These are phyloP conservation scores for Ampelomyces quisqualis DNA, from an alignment of 2,329 filamentous ascomycete species.

Conservation along the genomic window DNA sequence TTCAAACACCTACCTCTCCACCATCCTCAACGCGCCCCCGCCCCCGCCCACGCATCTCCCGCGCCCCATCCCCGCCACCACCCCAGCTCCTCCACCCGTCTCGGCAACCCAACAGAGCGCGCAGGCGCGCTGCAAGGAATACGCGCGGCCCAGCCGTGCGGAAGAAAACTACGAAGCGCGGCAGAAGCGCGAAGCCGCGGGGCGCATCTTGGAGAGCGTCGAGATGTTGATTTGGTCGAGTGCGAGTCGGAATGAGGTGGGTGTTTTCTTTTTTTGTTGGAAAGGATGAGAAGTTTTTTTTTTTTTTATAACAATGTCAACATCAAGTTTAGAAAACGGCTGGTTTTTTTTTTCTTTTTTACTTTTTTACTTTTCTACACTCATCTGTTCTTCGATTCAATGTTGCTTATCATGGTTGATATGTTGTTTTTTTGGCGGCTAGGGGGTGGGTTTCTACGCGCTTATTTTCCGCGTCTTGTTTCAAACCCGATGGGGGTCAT, in stretches of 20 bases:
- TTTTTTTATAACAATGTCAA: neutral
- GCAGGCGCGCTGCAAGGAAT: conserved; percentile 30
- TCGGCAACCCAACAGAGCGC: conserved; percentile 28
- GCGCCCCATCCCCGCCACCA: too few species aligned
- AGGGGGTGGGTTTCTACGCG: too few species aligned
- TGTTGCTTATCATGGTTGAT: neutral
- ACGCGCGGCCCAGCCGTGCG: neutral
- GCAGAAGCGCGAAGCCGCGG: conserved; percentile 34
- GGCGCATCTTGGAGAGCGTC: conserved; percentile 33
- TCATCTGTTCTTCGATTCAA: neutral
- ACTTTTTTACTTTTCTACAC: neutral
- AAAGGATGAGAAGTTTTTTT: neutral
- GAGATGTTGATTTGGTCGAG: conserved; percentile 44
- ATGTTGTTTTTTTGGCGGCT: too few species aligned
- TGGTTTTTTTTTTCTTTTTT: neutral
- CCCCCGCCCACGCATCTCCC: too few species aligned
- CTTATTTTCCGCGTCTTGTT: too few species aligned
- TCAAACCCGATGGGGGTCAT: too few species aligned
- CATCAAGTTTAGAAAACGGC: neutral
- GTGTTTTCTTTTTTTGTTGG: neutral
- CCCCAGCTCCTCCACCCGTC: conserved; percentile 9
- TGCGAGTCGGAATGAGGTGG: conserved; percentile 38
- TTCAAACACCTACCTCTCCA: conserved; percentile 9
- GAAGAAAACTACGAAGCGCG: conserved; percentile 31
- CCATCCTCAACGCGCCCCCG: conserved; percentile 6